These are phyloP conservation scores for Centella asiatica DNA, from an alignment of 129 eudicot genomes.

Conservation along the genomic window DNA sequence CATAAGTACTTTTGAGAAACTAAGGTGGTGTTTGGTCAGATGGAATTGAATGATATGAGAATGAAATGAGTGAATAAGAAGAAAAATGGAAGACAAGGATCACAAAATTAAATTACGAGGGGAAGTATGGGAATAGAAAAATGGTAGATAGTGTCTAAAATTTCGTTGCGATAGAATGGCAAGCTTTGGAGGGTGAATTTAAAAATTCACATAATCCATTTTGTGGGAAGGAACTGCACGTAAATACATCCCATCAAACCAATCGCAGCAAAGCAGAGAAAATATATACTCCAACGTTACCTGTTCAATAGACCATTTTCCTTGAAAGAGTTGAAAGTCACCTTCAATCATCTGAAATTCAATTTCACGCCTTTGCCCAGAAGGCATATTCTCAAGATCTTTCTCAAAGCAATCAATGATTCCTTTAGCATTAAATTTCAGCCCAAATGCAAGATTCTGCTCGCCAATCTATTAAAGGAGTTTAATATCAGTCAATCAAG, in stretches of 20 bases:
- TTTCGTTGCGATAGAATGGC: too few relatives aligned
- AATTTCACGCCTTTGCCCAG: slow-evolving; percentile 59
- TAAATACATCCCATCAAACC: too few relatives aligned
- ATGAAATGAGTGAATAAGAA: too few relatives aligned
- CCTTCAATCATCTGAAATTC: slow-evolving; percentile 90
- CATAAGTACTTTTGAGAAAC: background rate
- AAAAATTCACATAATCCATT: too few relatives aligned
- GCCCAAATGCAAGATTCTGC: slow-evolving; percentile 73
- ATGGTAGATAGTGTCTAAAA: too few relatives aligned
- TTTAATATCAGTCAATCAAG: background rate
- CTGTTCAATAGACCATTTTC: slow-evolving; percentile 82
- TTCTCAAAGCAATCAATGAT: slow-evolving; percentile 70
- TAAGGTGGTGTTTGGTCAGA: too few relatives aligned
- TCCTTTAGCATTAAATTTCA: slow-evolving; percentile 77
- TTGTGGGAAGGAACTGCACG: too few relatives aligned
- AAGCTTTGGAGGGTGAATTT: too few relatives aligned
- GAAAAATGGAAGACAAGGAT: too few relatives aligned
- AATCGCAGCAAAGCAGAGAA: background rate
- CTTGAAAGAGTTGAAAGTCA: slow-evolving; percentile 70
- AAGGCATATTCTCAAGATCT: slow-evolving; percentile 40
- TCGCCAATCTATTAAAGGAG: slow-evolving; percentile 63
- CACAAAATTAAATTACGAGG: background rate
- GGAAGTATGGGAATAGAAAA: background rate
- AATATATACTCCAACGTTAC: slow-evolving; percentile 32
- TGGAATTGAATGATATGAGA: too few relatives aligned